Conservation (phyloP, 208 protist genomes). For the Leishmania tropica region DNA sequence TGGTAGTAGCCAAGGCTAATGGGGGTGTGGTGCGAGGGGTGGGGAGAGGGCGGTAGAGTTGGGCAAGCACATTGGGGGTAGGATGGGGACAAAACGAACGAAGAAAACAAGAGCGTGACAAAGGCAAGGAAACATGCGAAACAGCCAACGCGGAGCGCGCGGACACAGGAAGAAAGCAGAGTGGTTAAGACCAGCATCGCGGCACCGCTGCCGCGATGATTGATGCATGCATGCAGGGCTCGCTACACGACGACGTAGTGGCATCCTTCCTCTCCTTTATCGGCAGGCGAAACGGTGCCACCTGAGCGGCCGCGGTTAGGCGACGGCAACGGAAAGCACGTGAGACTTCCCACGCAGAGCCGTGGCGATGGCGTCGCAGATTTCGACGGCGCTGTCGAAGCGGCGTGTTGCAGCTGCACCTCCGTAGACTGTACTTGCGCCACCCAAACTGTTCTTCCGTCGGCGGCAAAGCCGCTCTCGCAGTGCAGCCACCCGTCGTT, state of each 20-base stretch:
- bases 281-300: not conserved
- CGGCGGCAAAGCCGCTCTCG: slow-evolving; percentile 16
- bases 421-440: slow-evolving; percentile 25
- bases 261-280: slow-evolving; percentile 1
- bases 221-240: not conserved
- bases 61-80: not conserved
- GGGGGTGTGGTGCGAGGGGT: not conserved
- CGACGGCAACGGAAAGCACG: slow-evolving; percentile 7
- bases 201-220: not conserved
- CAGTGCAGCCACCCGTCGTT: slow-evolving; percentile 16
- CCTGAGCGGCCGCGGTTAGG: not conserved
- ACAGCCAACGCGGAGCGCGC: not conserved
- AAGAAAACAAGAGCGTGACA: not conserved
- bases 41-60: not conserved
- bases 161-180: not conserved
- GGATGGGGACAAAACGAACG: not conserved
- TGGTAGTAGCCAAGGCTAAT: not conserved
- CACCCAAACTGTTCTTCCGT: slow-evolving; percentile 30
- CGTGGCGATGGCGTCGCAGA: not conserved
- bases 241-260: slow-evolving; percentile 12
- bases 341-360: slow-evolving; percentile 19
- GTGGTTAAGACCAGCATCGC: not conserved
- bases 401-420: slow-evolving; percentile 7
- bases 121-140: not conserved
- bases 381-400: not conserved